Percentiles rank a stretch among this genome's conserved stretches.
These are phyloP conservation scores for Eutrema japonicum DNA, from an alignment of 345 rosid genomes.

Conservation along the genomic window DNA sequence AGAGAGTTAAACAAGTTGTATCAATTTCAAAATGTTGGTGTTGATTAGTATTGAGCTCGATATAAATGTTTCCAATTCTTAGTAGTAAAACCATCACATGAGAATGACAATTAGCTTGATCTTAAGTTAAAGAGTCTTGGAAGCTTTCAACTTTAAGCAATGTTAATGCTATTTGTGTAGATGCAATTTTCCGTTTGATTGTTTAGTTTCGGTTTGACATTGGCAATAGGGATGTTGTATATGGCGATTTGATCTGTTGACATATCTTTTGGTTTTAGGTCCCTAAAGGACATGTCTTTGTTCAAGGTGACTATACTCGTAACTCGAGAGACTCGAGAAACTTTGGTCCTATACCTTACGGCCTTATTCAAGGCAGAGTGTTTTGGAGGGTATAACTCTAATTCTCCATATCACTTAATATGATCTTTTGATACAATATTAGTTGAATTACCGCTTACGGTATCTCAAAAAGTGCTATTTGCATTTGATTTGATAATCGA, in stretches of 20 bases:
- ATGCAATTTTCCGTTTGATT: neutral
- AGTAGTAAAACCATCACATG: neutral
- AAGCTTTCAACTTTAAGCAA: neutral
- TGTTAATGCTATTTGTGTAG: neutral
- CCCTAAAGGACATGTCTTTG: conserved; percentile 75
- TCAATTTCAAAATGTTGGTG: neutral
- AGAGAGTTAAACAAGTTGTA: too few relatives aligned
- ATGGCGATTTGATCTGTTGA: neutral
- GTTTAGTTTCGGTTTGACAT: neutral
- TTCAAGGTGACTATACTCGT: conserved; percentile 69
- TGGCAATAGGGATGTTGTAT: neutral
- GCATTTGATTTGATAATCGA: neutral
- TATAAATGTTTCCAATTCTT: neutral
- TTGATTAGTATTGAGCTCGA: conserved; percentile 1
- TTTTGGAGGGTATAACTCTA: conserved; percentile 59
- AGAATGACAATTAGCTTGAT: neutral
- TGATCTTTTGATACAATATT: neutral
- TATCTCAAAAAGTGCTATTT: neutral
- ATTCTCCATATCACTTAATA: neutral
- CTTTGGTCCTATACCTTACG: conserved; percentile 78
- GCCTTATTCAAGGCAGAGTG: conserved; percentile 66
- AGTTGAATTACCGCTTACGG: neutral
- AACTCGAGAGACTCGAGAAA: conserved; percentile 67
- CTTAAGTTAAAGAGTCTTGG: neutral
- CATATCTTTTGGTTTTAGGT: conserved; percentile 50